Base-by-base conservation (phyloP, 2,329 filamentous ascomycete genomes). In the Gremmenia infestans region DNA sequence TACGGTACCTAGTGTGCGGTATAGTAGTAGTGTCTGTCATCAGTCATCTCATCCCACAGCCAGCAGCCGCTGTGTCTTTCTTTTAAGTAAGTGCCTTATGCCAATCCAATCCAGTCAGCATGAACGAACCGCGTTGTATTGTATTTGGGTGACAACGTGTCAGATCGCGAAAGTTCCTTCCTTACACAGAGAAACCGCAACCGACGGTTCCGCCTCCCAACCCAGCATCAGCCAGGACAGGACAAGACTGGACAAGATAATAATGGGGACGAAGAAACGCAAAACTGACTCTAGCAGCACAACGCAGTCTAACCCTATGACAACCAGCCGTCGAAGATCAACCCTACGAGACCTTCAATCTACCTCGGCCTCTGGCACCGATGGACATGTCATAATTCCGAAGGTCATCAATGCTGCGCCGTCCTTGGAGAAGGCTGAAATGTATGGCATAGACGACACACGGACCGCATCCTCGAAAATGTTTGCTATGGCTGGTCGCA, bases 391-490 rank as follows among this genome's bases (percentile, higher is more conserved):
- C 60, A 69, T 68, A 64, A 73, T 67, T 58, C 78, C 72, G 15
- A 79, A 80, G 66, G 75, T 80, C 55, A 81, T 81, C 67, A 79
- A 81, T 67, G 78, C 78, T 55, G 76, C 72, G 39, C 77, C 78
- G 35, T 78, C 78, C 5, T 72, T 81, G 63, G 77, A 80, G 67
- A 79, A 80, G 71, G 78, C 78, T 58, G 73, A 80, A 61, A 74
- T 78, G 71, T 80, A 79, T 70, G 78, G 78, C 60, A 80, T 80
- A 66, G 73, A 78, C 67, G 78, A 81, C 70, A 74, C 77, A 64
- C 72, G 77, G 52, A 73, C 77, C 54, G 72, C 77, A 54, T 75
- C 74, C 62, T 77, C 76, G 59, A 77, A 76, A 65, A 73, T 77
- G 59, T 74, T 79, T 72, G 78, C 75, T 50, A 71, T 80, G 59